Conservation (phyloP, 2,329 filamentous ascomycete genomes). For the Fusarium praegraminearum region DNA sequence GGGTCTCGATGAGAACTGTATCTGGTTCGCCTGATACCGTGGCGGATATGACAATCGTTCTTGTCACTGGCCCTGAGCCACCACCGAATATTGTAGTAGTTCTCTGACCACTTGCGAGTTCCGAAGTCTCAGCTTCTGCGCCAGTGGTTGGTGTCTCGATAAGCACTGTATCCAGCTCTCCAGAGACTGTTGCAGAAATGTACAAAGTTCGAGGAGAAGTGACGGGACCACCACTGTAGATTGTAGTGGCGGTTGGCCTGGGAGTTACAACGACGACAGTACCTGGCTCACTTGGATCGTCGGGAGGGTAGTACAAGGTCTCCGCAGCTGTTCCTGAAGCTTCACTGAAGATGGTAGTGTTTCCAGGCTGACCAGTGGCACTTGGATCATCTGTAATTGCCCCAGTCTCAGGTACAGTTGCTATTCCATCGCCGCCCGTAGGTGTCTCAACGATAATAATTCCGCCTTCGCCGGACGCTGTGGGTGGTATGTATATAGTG, state of each 20-base stretch:
- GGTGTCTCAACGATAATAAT: constrained; percentile 17
- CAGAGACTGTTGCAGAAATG: constrained; percentile 9
- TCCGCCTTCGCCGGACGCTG: background rate
- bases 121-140: background rate
- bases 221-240: constrained; percentile 16
- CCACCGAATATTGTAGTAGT: constrained; percentile 12
- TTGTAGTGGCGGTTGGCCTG: background rate
- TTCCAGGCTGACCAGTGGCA: background rate
- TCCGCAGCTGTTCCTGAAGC: constrained; percentile 1
- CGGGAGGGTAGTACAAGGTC: constrained; percentile 23
- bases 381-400: background rate
- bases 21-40: constrained; percentile 5
- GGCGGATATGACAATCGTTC: constrained; percentile 1
- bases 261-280: background rate
- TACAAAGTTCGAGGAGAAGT: constrained; percentile 7
- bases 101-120: background rate
- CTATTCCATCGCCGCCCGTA: background rate
- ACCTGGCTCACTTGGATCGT: background rate
- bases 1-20: constrained; percentile 14
- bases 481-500: constrained; percentile 12
- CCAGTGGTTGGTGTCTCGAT: constrained; percentile 12
- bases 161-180: constrained; percentile 10
- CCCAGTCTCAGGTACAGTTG: background rate
- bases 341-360: constrained; percentile 11
- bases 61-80: background rate